These are phyloP conservation scores for Serendipita vermifera DNA, from an alignment of 768 basidiomycete species.

Conservation along the genomic window DNA sequence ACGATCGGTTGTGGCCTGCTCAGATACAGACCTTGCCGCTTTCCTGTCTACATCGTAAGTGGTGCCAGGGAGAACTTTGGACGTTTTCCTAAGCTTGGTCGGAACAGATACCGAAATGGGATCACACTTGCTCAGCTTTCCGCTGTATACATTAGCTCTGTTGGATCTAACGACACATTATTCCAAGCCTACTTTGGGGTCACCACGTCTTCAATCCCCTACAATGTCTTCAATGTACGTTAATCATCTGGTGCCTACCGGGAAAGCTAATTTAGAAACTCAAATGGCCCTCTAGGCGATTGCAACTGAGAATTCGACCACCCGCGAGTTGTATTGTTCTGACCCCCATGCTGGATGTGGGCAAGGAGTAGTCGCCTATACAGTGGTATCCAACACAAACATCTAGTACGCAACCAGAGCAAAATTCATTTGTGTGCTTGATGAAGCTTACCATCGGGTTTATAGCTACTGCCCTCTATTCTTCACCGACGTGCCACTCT, in stretches of 20 bases:
- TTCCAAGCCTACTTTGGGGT: neutral
- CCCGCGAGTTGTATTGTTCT: constrained; percentile 32
- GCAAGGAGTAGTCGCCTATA: constrained; percentile 34
- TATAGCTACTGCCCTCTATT: neutral
- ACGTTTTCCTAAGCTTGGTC: neutral
- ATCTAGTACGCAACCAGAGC: constrained; percentile 32
- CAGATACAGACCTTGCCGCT: constrained; percentile 22
- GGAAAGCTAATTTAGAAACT: neutral
- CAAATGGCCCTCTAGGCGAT: constrained; percentile 19
- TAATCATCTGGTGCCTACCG: no score
- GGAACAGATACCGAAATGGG: neutral
- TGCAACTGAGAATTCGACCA: constrained; percentile 28
- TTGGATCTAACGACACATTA: neutral
- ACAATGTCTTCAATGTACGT: neutral
- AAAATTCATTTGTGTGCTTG: neutral
- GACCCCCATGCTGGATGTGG: constrained; percentile 26
- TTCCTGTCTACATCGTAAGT: constrained; percentile 31
- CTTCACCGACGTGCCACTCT: neutral
- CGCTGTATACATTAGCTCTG: neutral
- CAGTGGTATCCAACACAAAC: constrained; percentile 31
- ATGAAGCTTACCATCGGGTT: neutral
- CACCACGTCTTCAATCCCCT: neutral
- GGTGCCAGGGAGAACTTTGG: neutral
- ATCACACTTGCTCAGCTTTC: neutral
- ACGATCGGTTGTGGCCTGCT: constrained; percentile 30